Evolutionary conservation across 257 asterid genomes (phyloP).

Genomic region (Nicotiana tomentosiformis): DNA sequence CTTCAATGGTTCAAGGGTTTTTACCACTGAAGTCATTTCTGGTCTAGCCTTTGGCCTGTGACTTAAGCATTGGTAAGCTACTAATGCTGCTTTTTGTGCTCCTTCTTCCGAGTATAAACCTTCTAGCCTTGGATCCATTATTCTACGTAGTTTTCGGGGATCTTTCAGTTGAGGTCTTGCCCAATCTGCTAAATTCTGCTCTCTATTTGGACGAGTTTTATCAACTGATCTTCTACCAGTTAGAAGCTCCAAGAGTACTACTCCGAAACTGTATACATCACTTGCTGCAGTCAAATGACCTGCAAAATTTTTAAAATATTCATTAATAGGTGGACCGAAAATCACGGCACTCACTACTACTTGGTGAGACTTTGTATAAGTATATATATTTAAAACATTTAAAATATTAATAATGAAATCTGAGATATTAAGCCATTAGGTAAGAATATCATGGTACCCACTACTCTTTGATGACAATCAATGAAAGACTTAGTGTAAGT

Average conservation of each 20-base stretch:
- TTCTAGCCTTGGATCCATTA: conserved; percentile 23
- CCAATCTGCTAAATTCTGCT: conserved; percentile 22
- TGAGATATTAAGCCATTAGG: no score
- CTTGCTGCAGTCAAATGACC: conserved; percentile 25
- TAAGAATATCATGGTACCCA: no score
- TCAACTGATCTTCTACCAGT: conserved; percentile 17
- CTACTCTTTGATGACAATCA: no score
- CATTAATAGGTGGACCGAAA: not conserved
- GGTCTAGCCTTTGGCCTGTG: conserved; percentile 30
- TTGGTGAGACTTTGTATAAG: no score
- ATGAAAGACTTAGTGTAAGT: no score
- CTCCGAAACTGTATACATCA: conserved; percentile 25
- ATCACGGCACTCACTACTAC: no score
- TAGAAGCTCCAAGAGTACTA: conserved; percentile 21
- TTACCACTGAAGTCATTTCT: conserved; percentile 21
- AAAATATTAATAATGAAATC: no score
- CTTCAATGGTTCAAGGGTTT: conserved; percentile 24
- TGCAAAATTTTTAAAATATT: not conserved
- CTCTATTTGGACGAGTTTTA: conserved; percentile 17
- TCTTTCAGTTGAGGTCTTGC: conserved; percentile 18
- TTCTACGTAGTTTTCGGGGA: conserved; percentile 7
- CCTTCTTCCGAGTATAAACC: conserved; percentile 26
- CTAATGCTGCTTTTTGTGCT: conserved; percentile 24
- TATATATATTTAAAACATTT: no score
- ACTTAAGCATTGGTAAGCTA: conserved; percentile 35